phyloP scores from a whole-genome alignment of 805 yeast species.

The Nakazawaea pomicola region DNA sequence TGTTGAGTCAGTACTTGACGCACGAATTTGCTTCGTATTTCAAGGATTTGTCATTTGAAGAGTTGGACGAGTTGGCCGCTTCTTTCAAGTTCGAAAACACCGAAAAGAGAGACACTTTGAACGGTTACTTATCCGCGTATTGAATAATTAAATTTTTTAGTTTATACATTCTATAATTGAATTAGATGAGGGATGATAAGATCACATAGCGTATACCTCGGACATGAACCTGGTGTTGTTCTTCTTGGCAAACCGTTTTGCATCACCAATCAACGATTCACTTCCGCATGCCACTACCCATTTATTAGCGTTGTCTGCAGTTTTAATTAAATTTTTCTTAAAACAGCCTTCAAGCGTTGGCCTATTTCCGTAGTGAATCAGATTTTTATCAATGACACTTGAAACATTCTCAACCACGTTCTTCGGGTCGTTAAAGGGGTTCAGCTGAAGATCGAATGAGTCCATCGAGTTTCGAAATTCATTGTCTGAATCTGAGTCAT shows the following conservation, averaged over 20 bases:
- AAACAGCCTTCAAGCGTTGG: slow-evolving; percentile 37
- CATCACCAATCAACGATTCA: slow-evolving; percentile 33
- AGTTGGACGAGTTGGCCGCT: slow-evolving; percentile 47
- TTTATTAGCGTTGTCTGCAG: slow-evolving; percentile 31
- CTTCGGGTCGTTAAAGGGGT: slow-evolving; percentile 16
- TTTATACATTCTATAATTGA: neutral
- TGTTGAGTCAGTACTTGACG: slow-evolving; percentile 37
- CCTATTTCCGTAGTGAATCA: slow-evolving; percentile 29
- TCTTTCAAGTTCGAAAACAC: slow-evolving; percentile 44
- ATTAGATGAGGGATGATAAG: neutral
- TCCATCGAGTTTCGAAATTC: slow-evolving; percentile 11
- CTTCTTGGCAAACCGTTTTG: slow-evolving; percentile 30
- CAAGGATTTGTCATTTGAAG: slow-evolving; percentile 36
- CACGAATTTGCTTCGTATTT: slow-evolving; percentile 42
- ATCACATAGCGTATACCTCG: slow-evolving; percentile 37
- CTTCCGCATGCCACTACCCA: slow-evolving; percentile 65
- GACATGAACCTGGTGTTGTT: slow-evolving; percentile 33
- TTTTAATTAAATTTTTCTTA: slow-evolving; percentile 21
- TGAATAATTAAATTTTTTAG: neutral
- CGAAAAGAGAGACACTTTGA: slow-evolving; percentile 36
- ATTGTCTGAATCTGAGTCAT: slow-evolving; percentile 10
- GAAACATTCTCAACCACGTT: neutral
- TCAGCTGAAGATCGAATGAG: slow-evolving; percentile 21
- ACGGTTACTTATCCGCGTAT: slow-evolving; percentile 15
- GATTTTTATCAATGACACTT: slow-evolving; percentile 12